phyloP scores from a whole-genome alignment of 1,284 basidiomycete genomes.

The Austroboletus novae-zelandiae region DNA sequence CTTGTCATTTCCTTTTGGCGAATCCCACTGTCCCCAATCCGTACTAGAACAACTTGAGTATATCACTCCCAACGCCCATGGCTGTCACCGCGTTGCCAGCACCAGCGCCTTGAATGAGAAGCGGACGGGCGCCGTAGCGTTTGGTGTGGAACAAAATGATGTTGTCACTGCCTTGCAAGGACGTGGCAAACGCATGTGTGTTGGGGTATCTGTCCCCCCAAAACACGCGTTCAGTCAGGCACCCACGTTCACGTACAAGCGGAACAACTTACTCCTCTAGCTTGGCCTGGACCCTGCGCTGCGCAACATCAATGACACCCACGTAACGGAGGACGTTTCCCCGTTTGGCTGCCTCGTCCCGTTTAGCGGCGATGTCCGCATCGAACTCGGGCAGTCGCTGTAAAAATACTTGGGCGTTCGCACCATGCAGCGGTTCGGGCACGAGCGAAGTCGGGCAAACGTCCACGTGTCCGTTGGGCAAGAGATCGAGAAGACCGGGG shows the following conservation, averaged over 20 bases:
- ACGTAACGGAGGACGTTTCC: slow-evolving; percentile 90
- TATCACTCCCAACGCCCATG: slow-evolving; percentile 91
- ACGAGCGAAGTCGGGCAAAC: slow-evolving; percentile 88
- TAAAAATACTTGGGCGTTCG: slow-evolving; percentile 84
- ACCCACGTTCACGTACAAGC: not conserved
- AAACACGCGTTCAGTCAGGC: slow-evolving; percentile 4
- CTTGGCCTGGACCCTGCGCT: slow-evolving; percentile 61
- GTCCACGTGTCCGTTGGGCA: slow-evolving; percentile 72
- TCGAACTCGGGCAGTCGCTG: slow-evolving; percentile 83
- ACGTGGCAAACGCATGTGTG: slow-evolving; percentile 92
- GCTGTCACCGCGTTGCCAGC: slow-evolving; percentile 97
- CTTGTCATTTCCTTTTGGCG: not conserved
- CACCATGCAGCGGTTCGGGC: slow-evolving; percentile 68
- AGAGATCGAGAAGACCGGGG: slow-evolving; percentile 47
- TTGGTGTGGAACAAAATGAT: slow-evolving; percentile 97
- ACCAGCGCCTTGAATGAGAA: slow-evolving; percentile 94
- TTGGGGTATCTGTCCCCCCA: slow-evolving; percentile 67
- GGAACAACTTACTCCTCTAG: slow-evolving; percentile 67
- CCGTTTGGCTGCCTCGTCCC: slow-evolving; percentile 74
- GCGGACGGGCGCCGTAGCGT: slow-evolving; percentile 78
- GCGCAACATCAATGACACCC: slow-evolving; percentile 83
- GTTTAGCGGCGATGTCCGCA: slow-evolving; percentile 71
- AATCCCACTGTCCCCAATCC: not conserved
- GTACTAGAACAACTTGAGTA: slow-evolving; percentile 55
- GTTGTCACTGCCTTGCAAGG: slow-evolving; percentile 94